These are phyloP conservation scores for Sporothrix protearum DNA, from an alignment of 2,329 filamentous ascomycete species.

Conservation along the genomic window DNA sequence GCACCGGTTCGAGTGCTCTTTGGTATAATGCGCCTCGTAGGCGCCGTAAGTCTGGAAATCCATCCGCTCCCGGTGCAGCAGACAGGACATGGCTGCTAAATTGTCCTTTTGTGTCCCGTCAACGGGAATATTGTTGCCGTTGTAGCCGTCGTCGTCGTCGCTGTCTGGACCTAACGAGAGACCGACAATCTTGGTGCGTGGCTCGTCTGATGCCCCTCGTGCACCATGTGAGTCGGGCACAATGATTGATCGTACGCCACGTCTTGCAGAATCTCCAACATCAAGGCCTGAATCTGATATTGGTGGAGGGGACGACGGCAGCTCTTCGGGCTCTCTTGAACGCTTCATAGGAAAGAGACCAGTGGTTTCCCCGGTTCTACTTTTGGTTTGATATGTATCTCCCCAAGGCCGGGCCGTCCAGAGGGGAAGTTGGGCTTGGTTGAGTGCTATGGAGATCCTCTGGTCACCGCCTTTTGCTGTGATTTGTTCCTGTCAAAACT, in stretches of 20 bases:
- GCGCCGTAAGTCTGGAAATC: conserved; percentile 71
- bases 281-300: neutral
- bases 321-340: conserved; percentile 57
- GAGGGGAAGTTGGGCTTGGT: neutral
- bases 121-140: neutral
- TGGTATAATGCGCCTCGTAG: conserved; percentile 82
- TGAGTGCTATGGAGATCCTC: neutral
- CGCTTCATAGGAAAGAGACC: conserved; percentile 52
- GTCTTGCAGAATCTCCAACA: neutral
- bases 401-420: neutral
- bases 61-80: conserved; percentile 67
- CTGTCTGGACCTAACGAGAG: conserved; percentile 48
- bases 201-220: conserved; percentile 25
- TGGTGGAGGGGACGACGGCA: conserved; percentile 29
- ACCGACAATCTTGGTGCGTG: conserved; percentile 54
- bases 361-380: neutral
- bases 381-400: neutral
- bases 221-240: neutral
- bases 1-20: conserved; percentile 79
- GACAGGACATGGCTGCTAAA: conserved; percentile 66
- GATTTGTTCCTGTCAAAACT: neutral
- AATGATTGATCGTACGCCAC: neutral
- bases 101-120: neutral
- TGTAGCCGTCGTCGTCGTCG: conserved; percentile 35
- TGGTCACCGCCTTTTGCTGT: conserved; percentile 17